Conservation (phyloP, 2,329 filamentous ascomycete genomes). For the Scopulariopsis brevicaulis region DNA sequence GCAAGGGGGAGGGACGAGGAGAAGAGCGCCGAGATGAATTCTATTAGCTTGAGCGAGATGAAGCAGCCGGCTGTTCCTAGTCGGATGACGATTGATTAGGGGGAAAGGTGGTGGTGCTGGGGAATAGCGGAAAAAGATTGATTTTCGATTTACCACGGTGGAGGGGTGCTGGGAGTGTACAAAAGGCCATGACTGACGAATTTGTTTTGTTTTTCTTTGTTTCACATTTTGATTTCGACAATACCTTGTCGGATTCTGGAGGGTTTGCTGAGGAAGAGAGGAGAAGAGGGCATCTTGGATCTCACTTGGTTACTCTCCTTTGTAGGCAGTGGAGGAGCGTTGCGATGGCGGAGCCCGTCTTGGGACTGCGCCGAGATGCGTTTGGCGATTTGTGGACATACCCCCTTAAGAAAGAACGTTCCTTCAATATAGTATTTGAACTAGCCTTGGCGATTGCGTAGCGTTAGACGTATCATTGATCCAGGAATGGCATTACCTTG, state of each 20-base stretch:
- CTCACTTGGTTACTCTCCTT: background rate
- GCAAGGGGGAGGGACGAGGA: slow-evolving; percentile 33
- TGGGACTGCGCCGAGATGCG: background rate
- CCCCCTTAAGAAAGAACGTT: background rate
- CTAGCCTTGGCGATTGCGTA: background rate
- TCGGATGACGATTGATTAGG: slow-evolving; percentile 52
- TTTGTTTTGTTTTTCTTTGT: slow-evolving; percentile 2
- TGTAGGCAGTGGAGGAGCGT: background rate
- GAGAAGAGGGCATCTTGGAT: background rate
- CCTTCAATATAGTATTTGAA: background rate
- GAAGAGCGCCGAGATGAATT: slow-evolving; percentile 45
- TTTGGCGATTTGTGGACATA: background rate
- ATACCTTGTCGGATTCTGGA: background rate
- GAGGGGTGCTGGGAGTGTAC: background rate
- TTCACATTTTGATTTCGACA: slow-evolving; percentile 2
- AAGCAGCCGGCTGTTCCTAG: slow-evolving; percentile 40
- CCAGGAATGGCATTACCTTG: too few relatives aligned
- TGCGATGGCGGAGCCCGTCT: too few relatives aligned
- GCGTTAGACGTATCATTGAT: too few relatives aligned
- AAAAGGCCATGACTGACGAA: slow-evolving; percentile 8
- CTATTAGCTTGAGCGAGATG: slow-evolving; percentile 44
- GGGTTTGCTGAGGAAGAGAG: background rate
- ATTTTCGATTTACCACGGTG: background rate
- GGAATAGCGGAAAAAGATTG: background rate
- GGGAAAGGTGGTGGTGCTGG: background rate